Evolutionary conservation across 371 early-diverging fungal species (phyloP).

Genomic region (Blastocladiella emersonii): DNA sequence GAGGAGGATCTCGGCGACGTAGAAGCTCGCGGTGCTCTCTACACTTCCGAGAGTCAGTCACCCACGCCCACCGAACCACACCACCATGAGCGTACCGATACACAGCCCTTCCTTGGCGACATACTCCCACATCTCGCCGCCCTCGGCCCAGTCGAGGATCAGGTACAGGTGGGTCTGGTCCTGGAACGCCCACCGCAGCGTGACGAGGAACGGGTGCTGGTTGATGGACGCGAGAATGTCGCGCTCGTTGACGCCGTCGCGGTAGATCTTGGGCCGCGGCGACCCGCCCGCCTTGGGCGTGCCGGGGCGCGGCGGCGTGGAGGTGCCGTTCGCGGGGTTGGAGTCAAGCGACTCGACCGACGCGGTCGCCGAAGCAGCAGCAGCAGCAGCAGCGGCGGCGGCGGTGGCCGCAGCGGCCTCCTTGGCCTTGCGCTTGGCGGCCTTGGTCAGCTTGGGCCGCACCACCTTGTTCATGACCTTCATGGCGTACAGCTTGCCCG

Average conservation of each 20-base stretch:
- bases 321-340: not conserved
- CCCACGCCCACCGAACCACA: no score
- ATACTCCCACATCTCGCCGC: not conserved
- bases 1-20: slow-evolving; percentile 47
- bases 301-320: not conserved
- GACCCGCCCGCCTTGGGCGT: not conserved
- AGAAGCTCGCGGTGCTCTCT: slow-evolving; percentile 22
- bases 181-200: slow-evolving; percentile 2
- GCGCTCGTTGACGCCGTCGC: not conserved
- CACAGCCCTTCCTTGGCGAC: not conserved
- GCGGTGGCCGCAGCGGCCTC: not conserved
- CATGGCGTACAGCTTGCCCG: not conserved
- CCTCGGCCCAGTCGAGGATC: not conserved
- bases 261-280: not conserved
- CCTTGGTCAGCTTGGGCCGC: not conserved
- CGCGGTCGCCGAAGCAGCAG: no score
- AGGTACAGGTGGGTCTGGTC: not conserved
- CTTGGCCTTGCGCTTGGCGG: not conserved
- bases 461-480: not conserved
- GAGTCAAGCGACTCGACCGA: no score
- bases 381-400: no score
- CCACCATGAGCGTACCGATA: not conserved
- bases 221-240: not conserved
- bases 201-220: not conserved
- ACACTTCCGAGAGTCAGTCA: no score